phyloP scores from a whole-genome alignment of 192 early-diverging fungal genomes.

The Coemansia sp. region DNA sequence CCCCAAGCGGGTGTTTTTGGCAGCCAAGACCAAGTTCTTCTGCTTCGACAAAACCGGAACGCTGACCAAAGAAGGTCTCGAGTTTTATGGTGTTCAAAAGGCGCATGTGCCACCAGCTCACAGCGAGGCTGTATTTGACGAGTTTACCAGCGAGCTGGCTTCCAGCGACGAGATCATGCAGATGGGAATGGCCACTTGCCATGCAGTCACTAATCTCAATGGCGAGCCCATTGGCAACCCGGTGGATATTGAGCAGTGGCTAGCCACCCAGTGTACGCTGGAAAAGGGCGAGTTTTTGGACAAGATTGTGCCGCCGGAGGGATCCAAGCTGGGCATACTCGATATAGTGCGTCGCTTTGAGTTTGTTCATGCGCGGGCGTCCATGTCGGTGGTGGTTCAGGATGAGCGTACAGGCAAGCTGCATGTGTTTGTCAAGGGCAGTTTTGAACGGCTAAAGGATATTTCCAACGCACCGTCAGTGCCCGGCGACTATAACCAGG shows the following conservation, averaged over 20 bases:
- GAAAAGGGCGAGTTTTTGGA: neutral
- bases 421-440: slow-evolving; percentile 67
- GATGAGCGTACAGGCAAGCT: slow-evolving; percentile 55
- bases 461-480: slow-evolving; percentile 50
- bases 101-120: slow-evolving; percentile 16
- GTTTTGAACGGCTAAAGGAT: slow-evolving; percentile 67
- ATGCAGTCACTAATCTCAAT: slow-evolving; percentile 59
- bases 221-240: slow-evolving; percentile 67
- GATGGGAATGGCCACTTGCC: slow-evolving; percentile 57
- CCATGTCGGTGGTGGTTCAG: slow-evolving; percentile 67
- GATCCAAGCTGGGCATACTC: slow-evolving; percentile 4
- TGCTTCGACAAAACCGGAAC: slow-evolving; percentile 82
- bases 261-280: slow-evolving; percentile 55
- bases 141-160: slow-evolving; percentile 43
- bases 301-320: slow-evolving; percentile 55
- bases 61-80: slow-evolving; percentile 71
- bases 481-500: slow-evolving; percentile 58
- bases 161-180: slow-evolving; percentile 41
- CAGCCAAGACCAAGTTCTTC: slow-evolving; percentile 72
- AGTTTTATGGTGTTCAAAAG: slow-evolving; percentile 57
- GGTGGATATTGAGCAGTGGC: slow-evolving; percentile 78
- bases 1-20: slow-evolving; percentile 66
- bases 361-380: slow-evolving; percentile 73
- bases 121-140: slow-evolving; percentile 58
- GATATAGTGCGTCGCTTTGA: slow-evolving; percentile 68